A percentile compares a stretch with the other conserved stretches of the same genome.
Evolutionary conservation across 495 filamentous ascomycete genomes (phyloP).

Genomic region (Massariosphaeria phaeospora): DNA sequence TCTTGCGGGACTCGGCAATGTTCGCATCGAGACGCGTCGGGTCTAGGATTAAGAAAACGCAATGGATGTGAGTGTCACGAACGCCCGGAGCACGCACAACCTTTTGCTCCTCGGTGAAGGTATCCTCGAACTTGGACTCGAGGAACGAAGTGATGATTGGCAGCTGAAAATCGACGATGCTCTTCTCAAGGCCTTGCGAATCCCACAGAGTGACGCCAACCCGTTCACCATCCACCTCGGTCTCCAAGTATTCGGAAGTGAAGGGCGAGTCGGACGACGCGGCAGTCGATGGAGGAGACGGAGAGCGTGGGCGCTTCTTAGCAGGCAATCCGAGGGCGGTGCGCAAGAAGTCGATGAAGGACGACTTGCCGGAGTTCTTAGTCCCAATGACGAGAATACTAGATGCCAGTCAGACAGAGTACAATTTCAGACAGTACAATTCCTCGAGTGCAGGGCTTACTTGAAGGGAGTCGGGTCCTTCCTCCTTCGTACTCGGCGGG

Average conservation of each 20-base stretch:
- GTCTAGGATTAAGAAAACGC: slow-evolving; percentile 88
- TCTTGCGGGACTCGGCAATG: slow-evolving; percentile 60
- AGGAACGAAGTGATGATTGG: slow-evolving; percentile 87
- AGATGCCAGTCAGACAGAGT: slow-evolving; percentile 15
- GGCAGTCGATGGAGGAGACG: slow-evolving; percentile 39
- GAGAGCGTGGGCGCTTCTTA: slow-evolving; percentile 56
- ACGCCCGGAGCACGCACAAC: slow-evolving; percentile 87
- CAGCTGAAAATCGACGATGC: slow-evolving; percentile 87
- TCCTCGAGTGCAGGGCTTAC: slow-evolving; percentile 63
- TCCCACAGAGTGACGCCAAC: slow-evolving; percentile 95
- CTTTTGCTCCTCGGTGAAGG: slow-evolving; percentile 96
- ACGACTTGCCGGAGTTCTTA: slow-evolving; percentile 87
- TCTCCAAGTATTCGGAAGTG: slow-evolving; percentile 83
- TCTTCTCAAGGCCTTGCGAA: slow-evolving; percentile 87
- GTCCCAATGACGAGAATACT: slow-evolving; percentile 90
- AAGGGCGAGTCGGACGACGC: slow-evolving; percentile 51
- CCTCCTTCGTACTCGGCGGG: slow-evolving; percentile 82
- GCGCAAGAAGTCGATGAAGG: slow-evolving; percentile 92
- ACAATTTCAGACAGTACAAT: neutral
- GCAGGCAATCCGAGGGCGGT: slow-evolving; percentile 72
- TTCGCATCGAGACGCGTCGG: slow-evolving; percentile 80
- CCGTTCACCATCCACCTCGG: slow-evolving; percentile 87
- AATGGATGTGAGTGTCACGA: slow-evolving; percentile 95
- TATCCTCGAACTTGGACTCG: slow-evolving; percentile 98
- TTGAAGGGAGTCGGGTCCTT: slow-evolving; percentile 98